Evolutionary conservation across 2,329 filamentous ascomycete species (phyloP).

Genomic region (Exophiala phaeomuriformis): DNA sequence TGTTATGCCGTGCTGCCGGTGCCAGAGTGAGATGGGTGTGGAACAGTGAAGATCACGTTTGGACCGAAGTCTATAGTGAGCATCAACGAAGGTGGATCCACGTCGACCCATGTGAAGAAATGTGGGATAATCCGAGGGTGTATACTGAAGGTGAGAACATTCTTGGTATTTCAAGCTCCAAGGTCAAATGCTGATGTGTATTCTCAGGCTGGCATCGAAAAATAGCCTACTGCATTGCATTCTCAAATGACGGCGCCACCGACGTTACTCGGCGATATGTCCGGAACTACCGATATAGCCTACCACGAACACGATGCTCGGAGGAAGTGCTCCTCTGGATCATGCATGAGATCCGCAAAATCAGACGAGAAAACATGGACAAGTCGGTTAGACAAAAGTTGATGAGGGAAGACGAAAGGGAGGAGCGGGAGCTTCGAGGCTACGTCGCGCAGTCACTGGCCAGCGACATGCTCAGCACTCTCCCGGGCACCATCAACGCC

Average conservation of each 20-base stretch:
- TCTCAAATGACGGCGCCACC: constrained; percentile 75
- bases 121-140: constrained; percentile 87
- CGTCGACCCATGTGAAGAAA: constrained; percentile 87
- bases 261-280: constrained; percentile 63
- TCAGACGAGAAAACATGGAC: constrained; percentile 73
- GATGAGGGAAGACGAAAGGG: constrained; percentile 43
- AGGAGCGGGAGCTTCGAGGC: constrained; percentile 41
- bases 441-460: constrained; percentile 42
- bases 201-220: constrained; percentile 77
- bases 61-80: constrained; percentile 95
- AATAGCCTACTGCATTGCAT: constrained; percentile 94
- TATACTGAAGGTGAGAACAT: constrained; percentile 67
- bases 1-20: constrained; percentile 90
- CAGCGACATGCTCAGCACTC: constrained; percentile 39
- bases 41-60: constrained; percentile 96
- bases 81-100: constrained; percentile 94
- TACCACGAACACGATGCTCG: constrained; percentile 69
- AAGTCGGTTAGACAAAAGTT: constrained; percentile 64
- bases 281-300: constrained; percentile 45
- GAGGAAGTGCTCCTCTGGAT: constrained; percentile 90
- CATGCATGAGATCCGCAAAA: constrained; percentile 79
- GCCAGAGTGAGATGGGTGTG: constrained; percentile 93
- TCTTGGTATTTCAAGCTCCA: not conserved
- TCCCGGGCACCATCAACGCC: constrained; percentile 30
- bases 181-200: constrained; percentile 3